These are phyloP conservation scores for Phytopythium cucurbitacearum DNA, from an alignment of 352 stramenopile species.

Conservation along the genomic window DNA sequence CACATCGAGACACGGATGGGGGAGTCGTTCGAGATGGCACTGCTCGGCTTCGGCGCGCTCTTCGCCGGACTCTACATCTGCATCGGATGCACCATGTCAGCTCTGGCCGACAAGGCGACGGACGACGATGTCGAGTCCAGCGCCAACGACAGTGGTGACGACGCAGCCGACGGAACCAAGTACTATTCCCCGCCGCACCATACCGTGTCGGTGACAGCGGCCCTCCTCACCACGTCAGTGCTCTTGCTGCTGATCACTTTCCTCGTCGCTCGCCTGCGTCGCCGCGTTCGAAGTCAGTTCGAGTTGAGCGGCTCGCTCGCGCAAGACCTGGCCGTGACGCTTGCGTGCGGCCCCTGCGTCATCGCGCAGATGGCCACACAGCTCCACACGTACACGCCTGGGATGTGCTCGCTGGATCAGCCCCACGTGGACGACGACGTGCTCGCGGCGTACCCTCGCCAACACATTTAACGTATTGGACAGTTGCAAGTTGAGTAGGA, in stretches of 20 bases:
- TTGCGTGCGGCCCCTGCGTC: slow-evolving; percentile 34
- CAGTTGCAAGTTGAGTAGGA: neutral
- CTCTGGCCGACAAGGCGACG: slow-evolving; percentile 9
- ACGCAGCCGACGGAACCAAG: slow-evolving; percentile 6
- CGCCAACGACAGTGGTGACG: neutral
- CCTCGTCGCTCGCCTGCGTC: slow-evolving; percentile 24
- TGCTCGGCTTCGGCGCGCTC: slow-evolving; percentile 19
- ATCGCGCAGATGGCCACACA: slow-evolving; percentile 59
- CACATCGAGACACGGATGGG: slow-evolving; percentile 28
- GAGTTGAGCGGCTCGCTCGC: slow-evolving; percentile 29
- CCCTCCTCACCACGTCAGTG: slow-evolving; percentile 1
- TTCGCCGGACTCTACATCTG: slow-evolving; percentile 30
- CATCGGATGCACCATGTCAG: slow-evolving; percentile 22
- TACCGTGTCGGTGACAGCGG: slow-evolving; percentile 14
- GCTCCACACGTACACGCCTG: slow-evolving; percentile 47
- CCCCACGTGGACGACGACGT: slow-evolving; percentile 6
- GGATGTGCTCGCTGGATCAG: slow-evolving; percentile 32
- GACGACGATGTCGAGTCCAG: neutral
- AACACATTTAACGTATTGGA: neutral
- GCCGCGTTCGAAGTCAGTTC: slow-evolving; percentile 28
- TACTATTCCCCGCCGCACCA: neutral
- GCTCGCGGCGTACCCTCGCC: slow-evolving; percentile 8
- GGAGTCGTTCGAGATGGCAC: slow-evolving; percentile 17
- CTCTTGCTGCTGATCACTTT: slow-evolving; percentile 19
- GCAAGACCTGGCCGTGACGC: slow-evolving; percentile 12